Evolutionary conservation across 164 flowering plant genomes (phyloP), one percentile per base, ranked within the genome.

Genomic region (Annona squamosa): DNA sequence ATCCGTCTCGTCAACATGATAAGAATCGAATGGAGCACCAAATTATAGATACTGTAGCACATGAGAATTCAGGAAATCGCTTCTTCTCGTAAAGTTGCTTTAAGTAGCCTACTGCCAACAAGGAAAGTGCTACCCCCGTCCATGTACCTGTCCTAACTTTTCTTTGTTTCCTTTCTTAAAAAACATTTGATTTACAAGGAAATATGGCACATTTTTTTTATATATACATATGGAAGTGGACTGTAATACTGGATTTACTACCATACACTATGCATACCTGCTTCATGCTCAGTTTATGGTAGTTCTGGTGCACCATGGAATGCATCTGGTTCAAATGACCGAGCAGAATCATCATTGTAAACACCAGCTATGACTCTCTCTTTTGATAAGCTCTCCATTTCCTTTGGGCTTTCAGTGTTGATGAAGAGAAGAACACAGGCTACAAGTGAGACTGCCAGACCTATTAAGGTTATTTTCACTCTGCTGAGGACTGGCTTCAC

Each of bases 301-400:
- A 76, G 73, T 67, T 41, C 81, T 66, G 90, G 86, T 79, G 88
- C 92, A 46, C 96, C 95, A 71, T 94, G 90, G 78, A 91, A 94
- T 2, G 94, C 97, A 48, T 92, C 97, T 2, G 97, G 97, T 77
- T 94, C 97, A 71, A 92, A 94, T 46, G 89, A 79, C 82, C 97
- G 85, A 4, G 97, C 99, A 48, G 99, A 88, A 43, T 88, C 87
- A 7, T 91, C 97, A 62, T 79, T 90, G 84, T 92, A 92, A 79
- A 90, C 87, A 56, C 97, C 97, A 10, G 89, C 85, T 71, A 91
- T 77, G 56, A 86, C 86, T 72, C 91, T 82, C 71, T 81, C 86
- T 59, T 79, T 71, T 42, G 84, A 74, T 70, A 76, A 3, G 18
- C 71, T 3, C 56, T 81, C 73, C 7, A 81, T 63, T 45, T 66